These are phyloP conservation scores for Solanum appendiculatum DNA, from an alignment of 257 asterid genomes.

Conservation along the genomic window DNA sequence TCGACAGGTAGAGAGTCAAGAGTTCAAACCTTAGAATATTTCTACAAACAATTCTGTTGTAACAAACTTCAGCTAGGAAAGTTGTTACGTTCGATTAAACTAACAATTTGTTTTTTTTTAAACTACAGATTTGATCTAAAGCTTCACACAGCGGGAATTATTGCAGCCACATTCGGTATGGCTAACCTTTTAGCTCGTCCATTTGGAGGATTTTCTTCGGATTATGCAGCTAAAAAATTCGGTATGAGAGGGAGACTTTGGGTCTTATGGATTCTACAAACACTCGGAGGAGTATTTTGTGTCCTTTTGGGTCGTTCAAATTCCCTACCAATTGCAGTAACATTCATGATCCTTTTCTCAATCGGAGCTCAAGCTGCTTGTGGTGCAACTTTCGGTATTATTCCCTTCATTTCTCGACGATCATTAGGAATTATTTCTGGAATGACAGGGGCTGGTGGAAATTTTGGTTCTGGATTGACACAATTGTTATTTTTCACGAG, in stretches of 20 bases:
- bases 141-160: slow-evolving; percentile 41
- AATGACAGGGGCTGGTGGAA: slow-evolving; percentile 35
- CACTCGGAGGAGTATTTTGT: slow-evolving; percentile 51
- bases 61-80: no score
- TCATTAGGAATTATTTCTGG: slow-evolving; percentile 41
- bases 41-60: no score
- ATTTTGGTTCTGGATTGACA: slow-evolving; percentile 33
- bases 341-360: slow-evolving; percentile 56
- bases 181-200: slow-evolving; percentile 49
- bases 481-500: slow-evolving; percentile 27
- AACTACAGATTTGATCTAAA: slow-evolving; percentile 35
- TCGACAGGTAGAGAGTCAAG: no score
- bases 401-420: slow-evolving; percentile 34
- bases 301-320: slow-evolving; percentile 33
- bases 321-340: slow-evolving; percentile 26
- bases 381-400: slow-evolving; percentile 39
- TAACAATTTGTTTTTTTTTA: background rate
- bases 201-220: slow-evolving; percentile 49
- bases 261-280: slow-evolving; percentile 46
- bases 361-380: slow-evolving; percentile 40
- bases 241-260: slow-evolving; percentile 72
- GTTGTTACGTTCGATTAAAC: background rate
- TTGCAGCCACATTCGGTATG: slow-evolving; percentile 58
- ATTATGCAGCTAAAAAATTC: slow-evolving; percentile 24
- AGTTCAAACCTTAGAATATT: no score